Base-by-base conservation (phyloP, 768 basidiomycete species). In the Tricholoma sp. region DNA sequence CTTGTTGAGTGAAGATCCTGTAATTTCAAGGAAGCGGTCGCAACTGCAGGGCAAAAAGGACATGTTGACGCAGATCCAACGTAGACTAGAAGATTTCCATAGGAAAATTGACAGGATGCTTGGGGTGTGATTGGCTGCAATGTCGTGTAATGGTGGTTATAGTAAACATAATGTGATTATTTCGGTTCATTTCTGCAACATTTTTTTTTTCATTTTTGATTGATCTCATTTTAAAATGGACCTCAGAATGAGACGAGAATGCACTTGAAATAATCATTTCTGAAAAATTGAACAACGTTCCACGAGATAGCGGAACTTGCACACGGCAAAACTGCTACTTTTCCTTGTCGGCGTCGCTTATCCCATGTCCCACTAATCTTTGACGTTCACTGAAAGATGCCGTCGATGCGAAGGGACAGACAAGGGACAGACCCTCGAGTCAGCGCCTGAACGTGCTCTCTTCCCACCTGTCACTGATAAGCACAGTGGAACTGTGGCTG, bases 251-350 rank as follows among this genome's bases (percentile, higher is more conserved):
- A n/a, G n/a, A n/a, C n/a, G n/a, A n/a, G n/a, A n/a, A n/a, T n/a
- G n/a, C n/a, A n/a, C n/a, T n/a, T n/a, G n/a, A n/a, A n/a, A n/a
- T n/a, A n/a, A n/a, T n/a, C n/a, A n/a, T n/a, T n/a, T n/a, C n/a
- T n/a, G n/a, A n/a, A n/a, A n/a, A n/a, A n/a, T n/a, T n/a, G n/a
- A n/a, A n/a, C 31, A 80, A 69, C 50, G 83, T 86, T 29, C 84
- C 84, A 10, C 71, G 84, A 32, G 84, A 84, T 41, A 80, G 80
- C 42, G 82, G 82, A 18, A 84, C 82, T 0, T 84, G 83, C 52
- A 84, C 82, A 0, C 71, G 81, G 83, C 80, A 57, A 48, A 4
- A 28, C 54, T 34, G n/a, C 17, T 41, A 1, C 24, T n/a, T n/a
- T n/a, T n/a, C 37, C 54, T 48, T 37, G 24, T 6, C n/a, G n/a